phyloP scores from a whole-genome alignment of 768 basidiomycete species.

The Baorangia bicolor region DNA sequence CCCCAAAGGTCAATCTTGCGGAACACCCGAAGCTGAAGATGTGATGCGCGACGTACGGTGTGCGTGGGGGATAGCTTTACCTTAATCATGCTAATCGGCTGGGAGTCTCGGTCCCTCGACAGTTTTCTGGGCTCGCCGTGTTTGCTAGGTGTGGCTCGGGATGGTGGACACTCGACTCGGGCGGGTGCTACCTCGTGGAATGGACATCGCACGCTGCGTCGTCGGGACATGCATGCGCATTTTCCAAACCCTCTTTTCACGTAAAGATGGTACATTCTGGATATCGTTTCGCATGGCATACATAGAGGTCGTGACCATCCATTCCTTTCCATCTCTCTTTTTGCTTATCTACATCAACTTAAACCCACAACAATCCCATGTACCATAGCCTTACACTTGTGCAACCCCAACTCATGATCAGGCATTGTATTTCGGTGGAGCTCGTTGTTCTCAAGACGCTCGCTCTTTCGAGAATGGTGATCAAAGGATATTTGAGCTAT shows the following conservation, averaged over 20 bases:
- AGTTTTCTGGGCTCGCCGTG: background rate
- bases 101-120: background rate
- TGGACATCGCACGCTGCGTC: background rate
- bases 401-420: constrained; percentile 4
- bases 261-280: background rate
- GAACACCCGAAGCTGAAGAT: too few species aligned
- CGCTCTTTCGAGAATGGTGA: too few species aligned
- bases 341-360: background rate
- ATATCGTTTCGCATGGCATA: constrained; percentile 4
- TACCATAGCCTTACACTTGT: background rate
- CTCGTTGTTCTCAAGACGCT: too few species aligned
- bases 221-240: background rate
- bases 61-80: too few species aligned
- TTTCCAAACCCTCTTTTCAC: background rate
- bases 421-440: background rate
- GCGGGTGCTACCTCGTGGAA: too few species aligned
- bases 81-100: too few species aligned
- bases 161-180: background rate
- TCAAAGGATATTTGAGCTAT: too few species aligned
- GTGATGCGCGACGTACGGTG: too few species aligned
- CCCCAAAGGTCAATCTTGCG: too few species aligned
- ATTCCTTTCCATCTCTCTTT: background rate
- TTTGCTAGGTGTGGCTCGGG: background rate
- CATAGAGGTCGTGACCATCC: constrained; percentile 6
- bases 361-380: background rate